phyloP scores from a whole-genome alignment of 495 filamentous ascomycete species.

The Penicillium parvum region DNA sequence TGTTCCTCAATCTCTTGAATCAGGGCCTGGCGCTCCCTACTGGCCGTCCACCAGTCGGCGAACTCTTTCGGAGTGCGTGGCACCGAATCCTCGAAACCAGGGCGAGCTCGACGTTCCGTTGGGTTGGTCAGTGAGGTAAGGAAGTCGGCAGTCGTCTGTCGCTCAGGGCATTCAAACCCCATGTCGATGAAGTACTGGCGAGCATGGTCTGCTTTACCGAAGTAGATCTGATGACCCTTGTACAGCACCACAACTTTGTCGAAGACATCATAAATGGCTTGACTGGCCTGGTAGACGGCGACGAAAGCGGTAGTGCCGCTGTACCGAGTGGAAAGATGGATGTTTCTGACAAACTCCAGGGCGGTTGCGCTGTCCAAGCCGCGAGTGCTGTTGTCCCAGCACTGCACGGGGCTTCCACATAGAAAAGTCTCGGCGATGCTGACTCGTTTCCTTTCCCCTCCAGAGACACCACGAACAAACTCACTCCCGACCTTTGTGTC shows the following conservation, averaged over 20 bases:
- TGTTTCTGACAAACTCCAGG: constrained; percentile 60
- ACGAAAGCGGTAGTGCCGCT: constrained; percentile 69
- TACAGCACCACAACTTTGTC: constrained; percentile 59
- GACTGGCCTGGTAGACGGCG: constrained; percentile 74
- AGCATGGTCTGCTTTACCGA: constrained; percentile 50
- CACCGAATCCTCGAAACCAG: constrained; percentile 55
- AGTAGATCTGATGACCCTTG: constrained; percentile 60
- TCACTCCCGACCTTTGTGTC: constrained; percentile 41
- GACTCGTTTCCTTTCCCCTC: constrained; percentile 74
- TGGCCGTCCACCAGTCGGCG: constrained; percentile 51
- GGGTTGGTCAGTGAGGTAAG: constrained; percentile 65
- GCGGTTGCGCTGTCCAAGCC: constrained; percentile 80
- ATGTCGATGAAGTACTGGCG: constrained; percentile 54
- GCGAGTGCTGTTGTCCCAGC: constrained; percentile 82
- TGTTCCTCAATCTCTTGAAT: constrained; percentile 43
- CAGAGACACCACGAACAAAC: constrained; percentile 65
- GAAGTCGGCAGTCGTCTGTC: constrained; percentile 64
- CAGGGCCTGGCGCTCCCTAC: constrained; percentile 41
- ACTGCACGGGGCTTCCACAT: constrained; percentile 62
- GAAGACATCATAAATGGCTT: constrained; percentile 67
- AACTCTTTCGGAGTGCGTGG: constrained; percentile 69
- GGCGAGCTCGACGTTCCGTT: constrained; percentile 51
- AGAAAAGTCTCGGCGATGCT: constrained; percentile 55
- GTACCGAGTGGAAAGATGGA: constrained; percentile 66
- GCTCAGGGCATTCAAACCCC: constrained; percentile 52